These are phyloP conservation scores for Solanum peruvianum DNA, from an alignment of 257 asterid genomes.

Conservation along the genomic window DNA sequence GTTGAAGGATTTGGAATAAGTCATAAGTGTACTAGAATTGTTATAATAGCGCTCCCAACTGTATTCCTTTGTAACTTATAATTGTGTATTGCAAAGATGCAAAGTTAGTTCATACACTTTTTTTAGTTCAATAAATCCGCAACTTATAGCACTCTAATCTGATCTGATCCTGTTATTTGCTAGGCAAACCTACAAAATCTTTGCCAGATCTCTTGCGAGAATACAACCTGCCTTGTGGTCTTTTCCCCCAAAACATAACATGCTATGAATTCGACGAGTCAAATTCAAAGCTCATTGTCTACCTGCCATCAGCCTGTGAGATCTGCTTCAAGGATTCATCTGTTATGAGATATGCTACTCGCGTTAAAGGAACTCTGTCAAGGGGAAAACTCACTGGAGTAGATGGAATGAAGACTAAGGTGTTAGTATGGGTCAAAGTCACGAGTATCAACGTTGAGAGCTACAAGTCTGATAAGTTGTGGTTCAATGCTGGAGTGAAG, in stretches of 20 bases:
- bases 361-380: constrained; percentile 68
- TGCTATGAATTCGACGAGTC: constrained; percentile 70
- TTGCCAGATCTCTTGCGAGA: constrained; percentile 70
- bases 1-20: background rate
- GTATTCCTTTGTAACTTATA: background rate
- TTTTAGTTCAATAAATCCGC: background rate
- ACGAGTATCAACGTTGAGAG: constrained; percentile 51
- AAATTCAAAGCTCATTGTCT: constrained; percentile 54
- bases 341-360: constrained; percentile 46
- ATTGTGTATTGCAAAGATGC: background rate
- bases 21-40: background rate
- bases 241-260: constrained; percentile 79
- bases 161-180: background rate
- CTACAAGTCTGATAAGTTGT: constrained; percentile 74
- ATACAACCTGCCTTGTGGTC: constrained; percentile 71
- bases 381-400: constrained; percentile 73
- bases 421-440: constrained; percentile 83
- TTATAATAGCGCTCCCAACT: background rate
- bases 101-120: background rate
- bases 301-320: constrained; percentile 63
- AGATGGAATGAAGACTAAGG: constrained; percentile 91
- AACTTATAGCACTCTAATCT: background rate
- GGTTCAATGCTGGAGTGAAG: constrained; percentile 88
- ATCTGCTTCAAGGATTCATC: constrained; percentile 89
- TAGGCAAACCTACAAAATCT: constrained; percentile 73